Conservation (phyloP, 768 basidiomycete genomes). For the Naganishia onofrii region DNA sequence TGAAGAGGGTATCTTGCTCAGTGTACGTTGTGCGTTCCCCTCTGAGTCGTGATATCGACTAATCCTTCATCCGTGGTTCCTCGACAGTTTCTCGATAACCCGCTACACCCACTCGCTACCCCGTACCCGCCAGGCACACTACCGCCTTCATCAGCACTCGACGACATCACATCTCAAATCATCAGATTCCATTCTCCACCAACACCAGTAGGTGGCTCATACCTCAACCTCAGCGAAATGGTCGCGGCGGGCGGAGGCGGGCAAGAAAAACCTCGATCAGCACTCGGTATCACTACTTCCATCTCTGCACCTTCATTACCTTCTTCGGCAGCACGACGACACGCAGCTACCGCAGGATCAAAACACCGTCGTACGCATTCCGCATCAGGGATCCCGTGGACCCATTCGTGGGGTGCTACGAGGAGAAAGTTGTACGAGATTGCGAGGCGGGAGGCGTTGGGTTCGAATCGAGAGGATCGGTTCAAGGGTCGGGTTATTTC, state of each 20-base stretch:
- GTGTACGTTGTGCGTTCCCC: background rate
- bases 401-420: conserved; percentile 43
- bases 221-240: background rate
- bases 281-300: conserved; percentile 3
- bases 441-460: conserved; percentile 42
- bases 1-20: conserved; percentile 40
- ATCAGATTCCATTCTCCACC: conserved; percentile 35
- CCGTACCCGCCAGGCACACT: conserved; percentile 48
- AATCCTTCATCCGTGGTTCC: background rate
- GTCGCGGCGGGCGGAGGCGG: background rate
- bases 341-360: too few relatives aligned
- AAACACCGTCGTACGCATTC: conserved; percentile 29
- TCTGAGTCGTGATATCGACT: background rate
- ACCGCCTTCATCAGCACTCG: conserved; percentile 43
- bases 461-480: conserved; percentile 40
- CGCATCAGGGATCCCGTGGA: conserved; percentile 35
- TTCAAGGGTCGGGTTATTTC: conserved; percentile 36
- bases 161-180: conserved; percentile 50
- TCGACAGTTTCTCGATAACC: conserved; percentile 45
- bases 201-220: background rate
- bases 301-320: conserved; percentile 12
- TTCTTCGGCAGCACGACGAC: conserved; percentile 5
- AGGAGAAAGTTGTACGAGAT: conserved; percentile 42
- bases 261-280: background rate
- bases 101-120: conserved; percentile 43